Evolutionary conservation across 1,139 yeast species (phyloP), one percentile per base, ranked within the genome.

Genomic region (Blastobotrys capitulatus): DNA sequence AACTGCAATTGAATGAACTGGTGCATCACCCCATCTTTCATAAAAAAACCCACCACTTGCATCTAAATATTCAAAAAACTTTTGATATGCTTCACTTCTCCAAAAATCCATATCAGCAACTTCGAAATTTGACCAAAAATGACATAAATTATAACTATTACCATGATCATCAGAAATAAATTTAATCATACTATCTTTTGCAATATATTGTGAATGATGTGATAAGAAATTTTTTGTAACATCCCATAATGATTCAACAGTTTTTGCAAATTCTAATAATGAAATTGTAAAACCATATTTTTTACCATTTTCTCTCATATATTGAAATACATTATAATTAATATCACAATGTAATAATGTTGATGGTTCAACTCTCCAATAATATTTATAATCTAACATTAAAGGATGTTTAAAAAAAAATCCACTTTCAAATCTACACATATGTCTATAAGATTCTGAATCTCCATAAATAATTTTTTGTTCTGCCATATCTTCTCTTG

Each of bases 311-410:
- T 81, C 86, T 54, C 79, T 78, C 94, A 88, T 83, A 68, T 77
- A 84, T 67, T 81, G 80, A 75, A 88, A 88, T 38, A 86, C 75
- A 67, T 88, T 96, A 63, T 86, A 84, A 61, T 83, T 82, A 57
- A 88, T 74, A 65, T 87, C 92, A 73, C 96, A 88, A 66, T 71
- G 83, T 51, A 87, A 74, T 60, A 78, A 75, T 63, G 86, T 79
- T 62, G 83, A 90, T 31, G 96, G 96, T 69, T 89, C 97, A 51
- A 89, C 96, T 69, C 97, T 82, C 96, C 97, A 89, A 73, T 87
- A 89, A 72, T 82, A 88, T 57, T 83, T 87, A 66, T 83, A 88
- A 39, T 83, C 83, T 53, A 74, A 74, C 76, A 87, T 70, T 45
- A 85, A 65, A 43, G 79, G 81, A 61, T 86, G 94, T 68, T 86